Base-by-base conservation (phyloP, 2,329 filamentous ascomycete species). In the Penicillium aurantiogriseum region DNA sequence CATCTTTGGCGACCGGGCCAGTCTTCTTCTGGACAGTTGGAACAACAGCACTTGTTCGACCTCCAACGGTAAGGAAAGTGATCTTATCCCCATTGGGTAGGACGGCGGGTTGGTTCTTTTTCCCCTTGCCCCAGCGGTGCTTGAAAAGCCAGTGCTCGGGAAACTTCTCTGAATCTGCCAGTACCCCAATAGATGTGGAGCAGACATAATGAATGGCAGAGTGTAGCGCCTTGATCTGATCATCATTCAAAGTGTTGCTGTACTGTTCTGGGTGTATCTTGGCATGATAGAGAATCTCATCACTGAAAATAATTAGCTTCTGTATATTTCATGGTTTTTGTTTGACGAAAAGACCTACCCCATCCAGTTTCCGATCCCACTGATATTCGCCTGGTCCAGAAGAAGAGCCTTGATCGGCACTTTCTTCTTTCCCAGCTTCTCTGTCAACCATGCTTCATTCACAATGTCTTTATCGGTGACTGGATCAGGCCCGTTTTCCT, bases 351-450 rank as follows among this genome's bases (percentile, higher is more conserved):
- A 5, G 36, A 71, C 80, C 63, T 74, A 85, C 77, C 88, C 92
- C 53, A 99, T 93, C 93, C 93, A 99, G 71, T 97, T 97, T 0
- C 94, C 94, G 61, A 99, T 90, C 8, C 94, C 94, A 68, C 90
- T 94, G 60, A 97, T 89, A 71, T 89, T 89, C 19, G 86, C 83
- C 74, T 99, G 94, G 70, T 97, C 91, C 4, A 97, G 81, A 13
- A 99, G 79, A 21, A 97, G 80, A 0, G 92, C 90, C 73, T 97
- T 97, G 63, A 97, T 84, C 0, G 93, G 92, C 0, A 97, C 90
- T 67, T 85, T 90, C 54, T 93, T 92, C 56, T 82, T 85, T 49
- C 77, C 80, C 78, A 97, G 80, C 73, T 91, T 89, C 54, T 80
- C 74, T n/a, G 74, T 76, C 19, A 99, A 75, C 82, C 90, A 97